Evolutionary conservation across 2,329 filamentous ascomycete genomes (phyloP), one percentile per base, ranked within the genome.

Genomic region (Trichoderma asperellum): DNA sequence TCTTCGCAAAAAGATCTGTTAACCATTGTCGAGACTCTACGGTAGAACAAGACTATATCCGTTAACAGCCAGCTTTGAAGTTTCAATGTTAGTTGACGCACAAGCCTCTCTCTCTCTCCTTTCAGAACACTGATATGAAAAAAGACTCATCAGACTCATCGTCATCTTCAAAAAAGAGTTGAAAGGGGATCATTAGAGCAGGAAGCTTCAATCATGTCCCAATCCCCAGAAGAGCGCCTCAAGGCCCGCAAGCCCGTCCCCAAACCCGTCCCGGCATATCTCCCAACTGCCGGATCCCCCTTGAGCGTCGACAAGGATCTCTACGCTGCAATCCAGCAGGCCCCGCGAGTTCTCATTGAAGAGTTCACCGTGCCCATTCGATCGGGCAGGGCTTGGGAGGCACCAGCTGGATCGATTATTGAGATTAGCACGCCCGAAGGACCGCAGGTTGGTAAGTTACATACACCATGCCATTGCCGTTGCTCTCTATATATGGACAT

Each of bases 351-450:
- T 0, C 73, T 84, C 1, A 40, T 83, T 6, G 76, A 85, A 2
- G 81, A 86, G 7, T 91, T 91, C 72, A 86, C 86, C 2, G 82
- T 96, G 34, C 90, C 91, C 0, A 91, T 93, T 35, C 88, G 92
- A 40, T 92, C 90, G 2, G 93, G 91, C 0, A 84, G 84, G 70
- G 92, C 92, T 1, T 96, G 91, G 90, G 83, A 86, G 59, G 92
- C 91, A 0, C 85, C 88, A 0, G 87, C 87, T 1, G 91, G 91
- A 4, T 85, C 85, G 60, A 86, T 96, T 68, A 87, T 92, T 70
- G 87, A 89, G 16, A 89, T 96, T 71, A 91, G 88, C 69, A 95
- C 92, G 0, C 92, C 92, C 0, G 83, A 90, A 67, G 93, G 93
- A 0, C 88, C 93, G 0, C 93, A 96, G 80, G 92, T 96, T 60